Evolutionary conservation across 1,284 basidiomycete genomes (phyloP), one percentile per base, ranked within the genome.

Genomic region (Moesziomyces globuligerus): DNA sequence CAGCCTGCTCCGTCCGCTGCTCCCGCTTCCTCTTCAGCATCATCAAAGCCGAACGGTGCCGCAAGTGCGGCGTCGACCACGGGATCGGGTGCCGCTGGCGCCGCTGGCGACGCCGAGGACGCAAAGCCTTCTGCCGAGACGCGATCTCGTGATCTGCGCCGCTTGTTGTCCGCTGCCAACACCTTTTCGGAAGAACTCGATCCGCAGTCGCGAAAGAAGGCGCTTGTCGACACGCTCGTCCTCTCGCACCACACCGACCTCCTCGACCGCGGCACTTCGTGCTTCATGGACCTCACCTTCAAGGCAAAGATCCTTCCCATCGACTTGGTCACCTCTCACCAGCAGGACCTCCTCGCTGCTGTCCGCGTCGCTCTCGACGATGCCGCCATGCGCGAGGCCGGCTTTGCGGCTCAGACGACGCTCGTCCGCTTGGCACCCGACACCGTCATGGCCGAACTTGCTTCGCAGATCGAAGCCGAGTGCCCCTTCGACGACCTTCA

Each of bases 251-350:
- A 73, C 28, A 26, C 75, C 20, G 65, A 71, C 38, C 48, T 80
- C 32, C 69, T 67, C 34, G 74, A 72, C 42, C 50, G 58, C 26
- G 71, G 73, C 51, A 60, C 68, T 8, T 68, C 68, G 9, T 55
- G 60, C 47, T 81, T 78, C 57, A 74, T 78, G 59, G 72, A 74
- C 32, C 71, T 82, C 51, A 79, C 78, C 48, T 75, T 74, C 50
- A 58, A 56, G 37, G 70, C 78, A 32, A 51, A 62, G 28, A 45
- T 75, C 7, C 72, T 80, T 34, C 78, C 79, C 21, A 62, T 62
- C 54, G 72, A 64, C 20, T 53, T 77, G 4, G 68, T 80, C 41
- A 61, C 68, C n/a, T 51, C 59, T 20, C 62, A 72, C 25, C 61
- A 71, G 45, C 62, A 60, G 43, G 60, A 55, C 26, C 54, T 80